These are phyloP conservation scores for Mediolabrus comicus DNA, from an alignment of 108 stramenopile species.

Conservation along the genomic window DNA sequence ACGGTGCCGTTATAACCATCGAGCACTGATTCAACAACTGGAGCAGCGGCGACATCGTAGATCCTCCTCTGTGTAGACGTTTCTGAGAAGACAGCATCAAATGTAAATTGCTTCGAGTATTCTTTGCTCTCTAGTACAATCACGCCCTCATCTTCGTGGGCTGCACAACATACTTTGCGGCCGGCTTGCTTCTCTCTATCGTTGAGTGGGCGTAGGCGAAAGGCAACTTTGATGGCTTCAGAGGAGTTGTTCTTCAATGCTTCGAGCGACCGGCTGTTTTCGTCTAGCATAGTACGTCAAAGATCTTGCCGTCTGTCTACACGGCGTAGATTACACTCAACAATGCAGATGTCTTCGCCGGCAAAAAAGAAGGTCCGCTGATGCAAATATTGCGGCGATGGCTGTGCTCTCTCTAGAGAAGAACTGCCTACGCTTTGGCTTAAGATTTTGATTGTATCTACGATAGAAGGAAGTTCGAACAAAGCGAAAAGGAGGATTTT, in stretches of 20 bases:
- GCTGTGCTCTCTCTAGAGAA: too few relatives aligned
- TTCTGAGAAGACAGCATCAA: conserved; percentile 92
- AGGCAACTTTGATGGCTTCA: conserved; percentile 90
- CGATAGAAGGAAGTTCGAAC: too few relatives aligned
- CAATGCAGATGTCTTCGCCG: too few relatives aligned
- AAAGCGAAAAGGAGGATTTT: too few relatives aligned
- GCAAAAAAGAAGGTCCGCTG: too few relatives aligned
- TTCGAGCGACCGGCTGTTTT: too few relatives aligned
- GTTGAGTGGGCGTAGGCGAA: conserved; percentile 93
- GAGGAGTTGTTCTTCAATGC: conserved; percentile 39
- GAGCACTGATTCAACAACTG: conserved; percentile 91
- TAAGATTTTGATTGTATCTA: too few relatives aligned
- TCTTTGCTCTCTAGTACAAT: conserved; percentile 70
- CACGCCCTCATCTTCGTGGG: conserved; percentile 54
- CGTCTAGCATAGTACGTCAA: too few relatives aligned
- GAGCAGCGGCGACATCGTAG: conserved; percentile 90
- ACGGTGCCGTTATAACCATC: conserved; percentile 98
- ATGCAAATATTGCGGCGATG: too few relatives aligned
- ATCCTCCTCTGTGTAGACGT: conserved; percentile 82
- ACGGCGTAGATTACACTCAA: too few relatives aligned
- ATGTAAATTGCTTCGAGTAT: conserved; percentile 84
- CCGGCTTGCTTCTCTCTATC: conserved; percentile 93
- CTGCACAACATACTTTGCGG: conserved; percentile 51
- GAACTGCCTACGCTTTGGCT: too few relatives aligned
- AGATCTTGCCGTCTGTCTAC: too few relatives aligned